These are phyloP conservation scores for Oropetium thomaeum DNA, from an alignment of 176 grass and related monocot species.

Conservation along the genomic window DNA sequence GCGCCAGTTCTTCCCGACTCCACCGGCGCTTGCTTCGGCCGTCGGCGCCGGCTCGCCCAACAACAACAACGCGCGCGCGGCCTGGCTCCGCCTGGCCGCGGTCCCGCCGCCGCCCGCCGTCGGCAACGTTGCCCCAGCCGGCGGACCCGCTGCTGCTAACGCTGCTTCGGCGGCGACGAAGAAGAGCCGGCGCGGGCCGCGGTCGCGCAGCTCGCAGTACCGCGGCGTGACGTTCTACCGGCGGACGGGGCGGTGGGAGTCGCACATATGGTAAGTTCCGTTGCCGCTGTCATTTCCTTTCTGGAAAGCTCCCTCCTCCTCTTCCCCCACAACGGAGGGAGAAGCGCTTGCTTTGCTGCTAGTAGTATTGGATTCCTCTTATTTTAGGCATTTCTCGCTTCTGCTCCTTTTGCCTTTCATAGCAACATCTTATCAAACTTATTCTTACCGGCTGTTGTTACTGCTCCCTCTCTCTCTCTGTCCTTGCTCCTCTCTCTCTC, in stretches of 20 bases:
- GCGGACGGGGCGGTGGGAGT: constrained; percentile 94
- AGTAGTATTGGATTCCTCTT: constrained; percentile 27
- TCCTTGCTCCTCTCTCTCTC: no score
- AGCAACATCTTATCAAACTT: constrained; percentile 62
- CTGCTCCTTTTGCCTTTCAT: constrained; percentile 57
- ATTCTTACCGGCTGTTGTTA: constrained; percentile 30
- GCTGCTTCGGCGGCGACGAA: constrained; percentile 10
- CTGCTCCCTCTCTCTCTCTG: background rate
- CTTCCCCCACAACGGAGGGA: no score
- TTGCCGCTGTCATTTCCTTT: constrained; percentile 20
- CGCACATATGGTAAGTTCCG: constrained; percentile 84
- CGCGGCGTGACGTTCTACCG: constrained; percentile 98
- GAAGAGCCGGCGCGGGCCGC: constrained; percentile 88
- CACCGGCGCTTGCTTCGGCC: constrained; percentile 25
- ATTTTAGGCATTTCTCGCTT: constrained; percentile 54
- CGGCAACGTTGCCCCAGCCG: background rate
- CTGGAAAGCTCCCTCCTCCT: background rate
- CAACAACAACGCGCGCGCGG: constrained; percentile 24
- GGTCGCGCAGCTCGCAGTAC: constrained; percentile 98
- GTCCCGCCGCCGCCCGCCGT: constrained; percentile 24
- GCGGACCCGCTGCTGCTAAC: no score
- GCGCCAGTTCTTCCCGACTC: constrained; percentile 76
- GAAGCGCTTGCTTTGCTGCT: background rate
- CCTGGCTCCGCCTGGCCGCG: constrained; percentile 45
- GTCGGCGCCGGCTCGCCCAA: background rate